phyloP scores from a whole-genome alignment of 768 basidiomycete species.

The Sporobolomyces phaffii region DNA sequence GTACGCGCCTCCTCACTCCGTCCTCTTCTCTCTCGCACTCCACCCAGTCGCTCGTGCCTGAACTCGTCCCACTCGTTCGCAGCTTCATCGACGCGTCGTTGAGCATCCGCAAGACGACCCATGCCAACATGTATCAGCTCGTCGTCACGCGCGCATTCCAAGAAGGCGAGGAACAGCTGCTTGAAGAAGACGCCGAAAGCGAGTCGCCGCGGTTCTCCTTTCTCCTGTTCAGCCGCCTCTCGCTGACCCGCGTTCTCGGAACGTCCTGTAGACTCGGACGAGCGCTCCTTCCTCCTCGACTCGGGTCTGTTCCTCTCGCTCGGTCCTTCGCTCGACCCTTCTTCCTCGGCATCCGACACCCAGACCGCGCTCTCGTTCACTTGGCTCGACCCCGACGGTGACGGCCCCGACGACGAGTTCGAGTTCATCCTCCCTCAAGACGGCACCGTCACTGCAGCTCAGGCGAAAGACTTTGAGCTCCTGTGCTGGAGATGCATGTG shows the following conservation, averaged over 20 bases:
- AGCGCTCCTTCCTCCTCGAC: conserved; percentile 83
- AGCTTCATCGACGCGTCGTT: conserved; percentile 96
- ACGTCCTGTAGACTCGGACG: conserved; percentile 98
- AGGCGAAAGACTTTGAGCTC: conserved; percentile 76
- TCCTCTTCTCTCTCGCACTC: neutral
- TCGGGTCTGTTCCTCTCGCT: conserved; percentile 72
- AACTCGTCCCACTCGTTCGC: neutral
- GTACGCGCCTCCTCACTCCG: conserved; percentile 53
- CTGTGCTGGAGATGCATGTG: conserved; percentile 95
- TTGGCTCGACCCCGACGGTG: conserved; percentile 80
- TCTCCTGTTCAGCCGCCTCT: neutral
- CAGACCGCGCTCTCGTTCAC: conserved; percentile 68
- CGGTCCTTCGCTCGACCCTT: conserved; percentile 51
- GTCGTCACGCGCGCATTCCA: conserved; percentile 96
- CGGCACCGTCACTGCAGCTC: conserved; percentile 52
- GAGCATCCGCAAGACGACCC: conserved; percentile 69
- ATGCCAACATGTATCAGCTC: conserved; percentile 68
- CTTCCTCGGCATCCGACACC: conserved; percentile 51
- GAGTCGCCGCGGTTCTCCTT: conserved; percentile 16
- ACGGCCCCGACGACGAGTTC: conserved; percentile 76
- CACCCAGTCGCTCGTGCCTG: neutral
- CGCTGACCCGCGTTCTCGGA: too few relatives aligned
- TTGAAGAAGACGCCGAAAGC: conserved; percentile 72
- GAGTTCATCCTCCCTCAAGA: conserved; percentile 71
- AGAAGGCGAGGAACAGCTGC: conserved; percentile 87